Percentiles rank a stretch among this genome's conserved stretches.
These are phyloP conservation scores for Rhodamnia argentea DNA, from an alignment of 345 rosid species.

Conservation along the genomic window DNA sequence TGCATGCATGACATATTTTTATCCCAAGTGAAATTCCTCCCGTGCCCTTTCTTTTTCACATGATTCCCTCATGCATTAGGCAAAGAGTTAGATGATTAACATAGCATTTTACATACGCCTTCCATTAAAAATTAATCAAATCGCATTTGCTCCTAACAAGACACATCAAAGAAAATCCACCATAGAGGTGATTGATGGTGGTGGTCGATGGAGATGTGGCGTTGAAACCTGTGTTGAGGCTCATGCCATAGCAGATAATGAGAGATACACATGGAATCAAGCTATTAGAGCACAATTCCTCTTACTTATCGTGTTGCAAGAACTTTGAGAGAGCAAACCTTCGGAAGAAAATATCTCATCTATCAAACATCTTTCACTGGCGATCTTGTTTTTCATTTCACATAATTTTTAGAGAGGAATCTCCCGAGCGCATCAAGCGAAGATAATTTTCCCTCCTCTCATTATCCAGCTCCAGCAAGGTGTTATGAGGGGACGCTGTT, in stretches of 20 bases:
- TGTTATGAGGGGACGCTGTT: slow-evolving; percentile 23
- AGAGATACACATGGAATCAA: not conserved
- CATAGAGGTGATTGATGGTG: not conserved
- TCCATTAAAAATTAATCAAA: not conserved
- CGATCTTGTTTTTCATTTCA: not conserved
- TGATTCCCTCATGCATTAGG: slow-evolving; percentile 45
- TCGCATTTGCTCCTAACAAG: not conserved
- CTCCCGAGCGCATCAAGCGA: slow-evolving; percentile 8
- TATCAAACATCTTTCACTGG: not conserved
- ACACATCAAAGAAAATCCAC: not conserved
- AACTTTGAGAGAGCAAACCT: not conserved
- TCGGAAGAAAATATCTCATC: not conserved
- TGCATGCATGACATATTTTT: slow-evolving; percentile 7
- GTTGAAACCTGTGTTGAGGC: not conserved
- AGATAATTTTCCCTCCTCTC: slow-evolving; percentile 28
- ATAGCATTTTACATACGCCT: not conserved
- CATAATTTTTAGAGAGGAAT: not conserved
- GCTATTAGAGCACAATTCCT: not conserved
- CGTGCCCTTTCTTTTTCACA: slow-evolving; percentile 14
- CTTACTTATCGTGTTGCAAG: not conserved
- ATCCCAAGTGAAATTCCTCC: slow-evolving; percentile 6
- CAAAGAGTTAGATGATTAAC: slow-evolving; percentile 5
- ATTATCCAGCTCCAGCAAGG: slow-evolving; percentile 8
- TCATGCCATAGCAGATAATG: not conserved
- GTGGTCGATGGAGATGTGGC: not conserved